Base-by-base conservation (phyloP, 1,139 yeast genomes). In the Geotrichum siamense region DNA sequence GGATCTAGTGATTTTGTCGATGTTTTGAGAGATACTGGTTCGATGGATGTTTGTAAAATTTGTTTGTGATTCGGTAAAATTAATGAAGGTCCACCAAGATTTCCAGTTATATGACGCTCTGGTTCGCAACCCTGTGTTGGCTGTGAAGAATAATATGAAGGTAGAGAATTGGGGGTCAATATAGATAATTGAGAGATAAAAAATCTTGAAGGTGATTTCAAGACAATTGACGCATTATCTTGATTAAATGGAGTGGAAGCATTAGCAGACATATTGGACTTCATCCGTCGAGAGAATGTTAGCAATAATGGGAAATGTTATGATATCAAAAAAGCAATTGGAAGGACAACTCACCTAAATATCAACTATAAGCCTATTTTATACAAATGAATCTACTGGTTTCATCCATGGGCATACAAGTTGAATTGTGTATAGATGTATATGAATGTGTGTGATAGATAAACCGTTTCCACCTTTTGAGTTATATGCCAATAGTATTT, bases 201-300 rank as follows among this genome's bases (percentile, higher is more conserved):
- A 38, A 56, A 51, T 34, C 59, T 45, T 5, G 50, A 42, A 5
- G 57, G 54, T 21, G 53, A 45, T 27, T 51, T 48, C 36, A 56
- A 39, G 33, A 48, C 28, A 9, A 39, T 39, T 35, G 36, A 39
- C 5, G 29, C 42, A 13, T 31, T 34, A 19, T 25, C 33, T 4
- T 29, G 26, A 21, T 17, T 16, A 23, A 8, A 8, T 23, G 26
- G 9, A 23, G 26, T 8, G 26, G 26, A 8, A 8, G 26, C 6
- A 23, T 6, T 8, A 6, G 26, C 26, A 8, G 26, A 23, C 26
- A 23, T 23, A 8, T 23, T 31, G 23, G 31, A 35, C n/a, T n/a
- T n/a, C n/a, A n/a, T n/a, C n/a, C n/a, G n/a, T n/a, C n/a, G n/a
- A n/a, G n/a, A n/a, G n/a, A n/a, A n/a, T n/a, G n/a, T n/a, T n/a